These are phyloP conservation scores for Reticulascus tulasneorum DNA, from an alignment of 2,329 filamentous ascomycete genomes.

Conservation along the genomic window DNA sequence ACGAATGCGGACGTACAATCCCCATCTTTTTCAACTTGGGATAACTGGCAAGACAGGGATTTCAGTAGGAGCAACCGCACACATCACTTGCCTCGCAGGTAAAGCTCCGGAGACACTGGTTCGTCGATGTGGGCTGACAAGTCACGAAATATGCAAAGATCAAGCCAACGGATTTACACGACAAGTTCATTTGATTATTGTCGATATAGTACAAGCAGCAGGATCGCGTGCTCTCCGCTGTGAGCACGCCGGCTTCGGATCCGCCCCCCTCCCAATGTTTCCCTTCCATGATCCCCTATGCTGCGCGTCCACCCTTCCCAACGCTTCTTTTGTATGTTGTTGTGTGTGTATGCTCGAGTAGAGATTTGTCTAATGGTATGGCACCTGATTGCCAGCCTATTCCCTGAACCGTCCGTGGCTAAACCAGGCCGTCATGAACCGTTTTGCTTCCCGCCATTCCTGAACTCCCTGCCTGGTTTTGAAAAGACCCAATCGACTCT, in stretches of 20 bases:
- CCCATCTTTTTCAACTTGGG: no score
- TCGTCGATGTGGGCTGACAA: no score
- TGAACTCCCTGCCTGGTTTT: slow-evolving; percentile 1
- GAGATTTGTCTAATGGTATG: slow-evolving; percentile 13
- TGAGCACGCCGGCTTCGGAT: slow-evolving; percentile 7
- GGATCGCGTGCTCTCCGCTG: slow-evolving; percentile 11
- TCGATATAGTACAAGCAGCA: slow-evolving; percentile 16
- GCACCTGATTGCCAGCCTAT: slow-evolving; percentile 12
- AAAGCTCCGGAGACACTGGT: no score
- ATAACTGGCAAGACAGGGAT: no score
- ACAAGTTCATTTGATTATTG: slow-evolving; percentile 9
- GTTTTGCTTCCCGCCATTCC: slow-evolving; percentile 13
- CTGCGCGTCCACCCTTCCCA: slow-evolving; percentile 11
- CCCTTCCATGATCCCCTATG: slow-evolving; percentile 14
- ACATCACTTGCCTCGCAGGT: no score
- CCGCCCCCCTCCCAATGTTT: slow-evolving; percentile 7
- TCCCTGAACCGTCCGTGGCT: no score
- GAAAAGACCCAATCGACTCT: slow-evolving; percentile 3
- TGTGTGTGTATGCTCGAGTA: slow-evolving; percentile 16
- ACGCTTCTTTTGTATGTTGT: slow-evolving; percentile 13
- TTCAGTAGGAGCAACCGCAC: neutral
- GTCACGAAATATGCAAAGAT: no score
- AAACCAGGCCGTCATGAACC: slow-evolving; percentile 7
- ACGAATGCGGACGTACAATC: no score
- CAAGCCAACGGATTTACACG: no score